A percentile compares a stretch with the other conserved stretches of the same genome.
These are phyloP conservation scores for Ustilago bromivora DNA, from an alignment of 1,284 basidiomycete species.

Conservation along the genomic window DNA sequence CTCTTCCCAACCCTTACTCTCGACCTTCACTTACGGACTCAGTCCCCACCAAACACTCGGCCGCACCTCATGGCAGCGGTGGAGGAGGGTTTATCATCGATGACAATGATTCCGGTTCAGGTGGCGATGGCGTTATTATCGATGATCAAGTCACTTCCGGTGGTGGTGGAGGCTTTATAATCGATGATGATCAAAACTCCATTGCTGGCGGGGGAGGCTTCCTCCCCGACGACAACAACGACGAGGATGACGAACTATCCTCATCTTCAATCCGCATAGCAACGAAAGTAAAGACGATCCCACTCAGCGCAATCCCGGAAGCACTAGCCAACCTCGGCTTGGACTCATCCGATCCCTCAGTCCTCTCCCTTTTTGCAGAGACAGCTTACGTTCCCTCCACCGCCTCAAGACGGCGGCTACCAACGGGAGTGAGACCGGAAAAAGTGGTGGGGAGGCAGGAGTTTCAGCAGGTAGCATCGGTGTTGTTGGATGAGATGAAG, in stretches of 20 bases:
- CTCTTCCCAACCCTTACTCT: constrained; percentile 49
- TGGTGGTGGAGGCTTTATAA: constrained; percentile 35
- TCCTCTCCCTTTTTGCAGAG: constrained; percentile 48
- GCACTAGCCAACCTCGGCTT: constrained; percentile 53
- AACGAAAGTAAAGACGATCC: constrained; percentile 32
- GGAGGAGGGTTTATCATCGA: constrained; percentile 44
- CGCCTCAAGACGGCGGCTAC: constrained; percentile 18
- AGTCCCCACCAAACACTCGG: neutral
- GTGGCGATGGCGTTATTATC: constrained; percentile 39
- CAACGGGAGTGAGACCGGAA: constrained; percentile 25
- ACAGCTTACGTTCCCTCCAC: constrained; percentile 39
- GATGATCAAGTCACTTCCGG: constrained; percentile 15
- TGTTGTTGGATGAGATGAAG: constrained; percentile 35
- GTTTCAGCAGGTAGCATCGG: constrained; percentile 49
- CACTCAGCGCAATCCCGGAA: constrained; percentile 49
- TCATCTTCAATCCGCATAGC: constrained; percentile 2
- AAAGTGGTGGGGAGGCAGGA: constrained; percentile 53
- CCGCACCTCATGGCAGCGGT: neutral
- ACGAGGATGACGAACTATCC: neutral
- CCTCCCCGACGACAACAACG: neutral
- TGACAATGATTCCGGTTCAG: neutral
- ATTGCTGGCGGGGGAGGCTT: neutral
- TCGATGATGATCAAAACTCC: constrained; percentile 1
- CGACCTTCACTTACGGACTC: constrained; percentile 11
- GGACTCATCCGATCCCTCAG: constrained; percentile 35